Conservation (phyloP, 805 yeast species). For the Wickerhamiella azyma region DNA sequence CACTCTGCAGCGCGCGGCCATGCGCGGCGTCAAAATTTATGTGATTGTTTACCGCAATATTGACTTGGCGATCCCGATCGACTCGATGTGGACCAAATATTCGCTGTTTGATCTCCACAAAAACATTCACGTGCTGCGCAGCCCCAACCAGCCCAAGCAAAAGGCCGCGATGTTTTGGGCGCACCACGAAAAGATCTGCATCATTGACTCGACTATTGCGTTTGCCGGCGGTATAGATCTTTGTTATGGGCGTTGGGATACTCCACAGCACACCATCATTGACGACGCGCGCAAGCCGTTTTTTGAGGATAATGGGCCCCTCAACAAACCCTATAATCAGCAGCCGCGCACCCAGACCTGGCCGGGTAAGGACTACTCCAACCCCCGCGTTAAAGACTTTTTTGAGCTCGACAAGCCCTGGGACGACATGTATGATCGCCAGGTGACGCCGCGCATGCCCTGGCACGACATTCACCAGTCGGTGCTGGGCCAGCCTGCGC, state of each 20-base stretch:
- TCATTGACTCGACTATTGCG: conserved; percentile 76
- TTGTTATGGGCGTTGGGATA: conserved; percentile 91
- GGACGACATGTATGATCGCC: conserved; percentile 82
- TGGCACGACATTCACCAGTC: conserved; percentile 99
- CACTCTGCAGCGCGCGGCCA: conserved; percentile 74
- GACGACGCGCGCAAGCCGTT: conserved; percentile 48
- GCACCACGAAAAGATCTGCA: conserved; percentile 86
- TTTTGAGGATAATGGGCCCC: conserved; percentile 17
- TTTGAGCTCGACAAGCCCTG: conserved; percentile 68
- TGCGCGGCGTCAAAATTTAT: conserved; percentile 86
- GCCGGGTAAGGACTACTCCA: conserved; percentile 96
- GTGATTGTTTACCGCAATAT: conserved; percentile 88
- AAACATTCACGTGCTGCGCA: conserved; percentile 78
- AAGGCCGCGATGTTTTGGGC: conserved; percentile 98
- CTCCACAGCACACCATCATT: conserved; percentile 81
- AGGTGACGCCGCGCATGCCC: conserved; percentile 82
- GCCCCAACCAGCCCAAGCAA: conserved; percentile 78
- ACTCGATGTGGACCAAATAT: conserved; percentile 88
- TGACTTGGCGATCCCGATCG: conserved; percentile 84
- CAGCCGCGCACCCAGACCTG: conserved; percentile 44
- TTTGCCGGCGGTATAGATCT: conserved; percentile 93
- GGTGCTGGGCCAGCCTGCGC: conserved; percentile 84
- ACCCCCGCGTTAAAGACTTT: conserved; percentile 87
- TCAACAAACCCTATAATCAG: conserved; percentile 8
- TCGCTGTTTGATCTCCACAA: conserved; percentile 73